These are phyloP conservation scores for Carex parvula DNA, from an alignment of 176 grass and related monocot species.

Conservation along the genomic window DNA sequence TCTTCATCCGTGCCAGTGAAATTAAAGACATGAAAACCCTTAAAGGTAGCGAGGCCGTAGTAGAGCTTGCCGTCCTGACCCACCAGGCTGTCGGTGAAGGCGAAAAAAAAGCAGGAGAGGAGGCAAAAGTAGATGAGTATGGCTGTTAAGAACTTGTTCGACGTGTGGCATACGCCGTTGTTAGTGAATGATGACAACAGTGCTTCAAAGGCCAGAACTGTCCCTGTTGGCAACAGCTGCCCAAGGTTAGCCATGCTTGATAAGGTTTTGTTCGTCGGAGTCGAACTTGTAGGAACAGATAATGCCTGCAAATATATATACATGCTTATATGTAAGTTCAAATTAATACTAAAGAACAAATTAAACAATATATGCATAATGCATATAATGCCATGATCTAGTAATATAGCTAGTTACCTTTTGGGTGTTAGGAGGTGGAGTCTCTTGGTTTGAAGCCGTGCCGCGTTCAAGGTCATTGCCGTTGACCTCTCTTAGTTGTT, in stretches of 20 bases:
- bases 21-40: slow-evolving; percentile 43
- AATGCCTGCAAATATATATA: not conserved
- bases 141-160: slow-evolving; percentile 37
- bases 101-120: slow-evolving; percentile 25
- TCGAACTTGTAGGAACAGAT: not conserved
- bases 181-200: slow-evolving; percentile 40
- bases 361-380: not conserved
- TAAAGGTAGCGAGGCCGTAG: slow-evolving; percentile 44
- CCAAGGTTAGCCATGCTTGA: slow-evolving; percentile 34
- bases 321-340: not conserved
- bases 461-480: not conserved
- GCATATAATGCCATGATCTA: too few relatives aligned
- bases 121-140: slow-evolving; percentile 23
- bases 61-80: slow-evolving; percentile 45
- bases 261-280: slow-evolving; percentile 23
- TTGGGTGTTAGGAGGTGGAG: not conserved
- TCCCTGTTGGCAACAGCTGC: slow-evolving; percentile 43
- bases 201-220: slow-evolving; percentile 44
- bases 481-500: too few relatives aligned
- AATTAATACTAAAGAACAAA: not conserved
- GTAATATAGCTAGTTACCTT: not conserved
- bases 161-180: slow-evolving; percentile 11
- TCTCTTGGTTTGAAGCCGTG: not conserved
- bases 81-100: slow-evolving; percentile 46
- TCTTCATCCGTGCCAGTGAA: slow-evolving; percentile 18